Percentiles rank a stretch among this genome's conserved stretches.
These are phyloP conservation scores for Beverwykella pulmonaria DNA, from an alignment of 495 filamentous ascomycete species.

Conservation along the genomic window DNA sequence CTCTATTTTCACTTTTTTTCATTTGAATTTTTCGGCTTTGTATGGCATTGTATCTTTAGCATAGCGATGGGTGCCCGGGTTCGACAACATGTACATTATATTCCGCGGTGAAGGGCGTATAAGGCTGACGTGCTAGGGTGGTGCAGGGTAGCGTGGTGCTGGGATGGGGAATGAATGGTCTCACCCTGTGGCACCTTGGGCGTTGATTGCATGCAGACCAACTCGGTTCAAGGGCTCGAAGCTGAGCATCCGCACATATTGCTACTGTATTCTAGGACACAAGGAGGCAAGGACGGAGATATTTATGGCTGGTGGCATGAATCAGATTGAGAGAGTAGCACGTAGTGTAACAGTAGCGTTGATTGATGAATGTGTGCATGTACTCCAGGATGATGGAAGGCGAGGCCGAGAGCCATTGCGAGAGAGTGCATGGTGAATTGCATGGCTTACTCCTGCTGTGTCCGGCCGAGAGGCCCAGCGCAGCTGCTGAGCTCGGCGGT, in stretches of 20 bases:
- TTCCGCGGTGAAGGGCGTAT: background rate
- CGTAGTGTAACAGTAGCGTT: background rate
- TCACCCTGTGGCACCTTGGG: constrained; percentile 1
- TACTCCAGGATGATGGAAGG: background rate
- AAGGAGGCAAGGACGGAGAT: background rate
- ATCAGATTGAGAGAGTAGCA: constrained; percentile 3
- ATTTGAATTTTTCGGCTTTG: background rate
- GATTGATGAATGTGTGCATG: background rate
- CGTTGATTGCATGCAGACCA: background rate
- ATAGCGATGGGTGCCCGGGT: constrained; percentile 24
- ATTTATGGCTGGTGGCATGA: constrained; percentile 1
- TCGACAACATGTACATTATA: constrained; percentile 12
- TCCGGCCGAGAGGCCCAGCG: background rate
- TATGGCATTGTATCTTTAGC: constrained; percentile 1
- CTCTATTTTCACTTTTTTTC: background rate
- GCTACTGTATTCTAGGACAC: constrained; percentile 20
- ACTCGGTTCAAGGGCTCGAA: constrained; percentile 11
- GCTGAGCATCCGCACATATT: constrained; percentile 15
- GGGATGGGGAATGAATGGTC: background rate
- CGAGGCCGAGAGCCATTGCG: background rate
- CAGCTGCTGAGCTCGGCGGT: background rate
- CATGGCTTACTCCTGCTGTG: constrained; percentile 9
- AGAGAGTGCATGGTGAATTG: background rate
- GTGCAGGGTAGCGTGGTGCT: background rate
- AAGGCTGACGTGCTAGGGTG: background rate